Conservation (phyloP, 2,329 filamentous ascomycete genomes). For the Pseudogymnoascus pannorum region DNA sequence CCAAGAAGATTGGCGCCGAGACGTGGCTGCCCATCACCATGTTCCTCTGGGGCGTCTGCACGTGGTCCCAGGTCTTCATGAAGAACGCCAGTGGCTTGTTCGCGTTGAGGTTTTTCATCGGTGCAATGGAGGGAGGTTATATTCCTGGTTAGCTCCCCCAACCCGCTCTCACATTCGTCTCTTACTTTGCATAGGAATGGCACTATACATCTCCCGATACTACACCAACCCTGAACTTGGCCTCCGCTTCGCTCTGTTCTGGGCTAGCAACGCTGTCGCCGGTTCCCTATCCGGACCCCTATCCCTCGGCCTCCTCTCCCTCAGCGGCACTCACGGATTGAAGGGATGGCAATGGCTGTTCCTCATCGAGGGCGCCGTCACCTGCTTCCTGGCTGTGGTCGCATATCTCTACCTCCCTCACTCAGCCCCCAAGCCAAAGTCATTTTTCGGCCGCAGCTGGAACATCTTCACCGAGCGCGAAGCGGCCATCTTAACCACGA, state of each 20-base stretch:
- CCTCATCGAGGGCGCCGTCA: slow-evolving; percentile 9
- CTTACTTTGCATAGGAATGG: slow-evolving; percentile 2
- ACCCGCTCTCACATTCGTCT: not conserved
- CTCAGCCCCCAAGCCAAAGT: slow-evolving; percentile 20
- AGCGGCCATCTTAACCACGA: slow-evolving; percentile 13
- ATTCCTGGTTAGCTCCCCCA: not conserved
- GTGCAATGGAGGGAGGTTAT: slow-evolving; percentile 11
- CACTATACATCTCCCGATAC: slow-evolving; percentile 23
- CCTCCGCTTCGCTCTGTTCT: slow-evolving; percentile 11
- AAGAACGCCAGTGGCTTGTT: slow-evolving; percentile 4
- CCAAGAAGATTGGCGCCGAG: slow-evolving; percentile 25
- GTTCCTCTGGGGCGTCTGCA: slow-evolving; percentile 11
- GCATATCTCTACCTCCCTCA: slow-evolving; percentile 23
- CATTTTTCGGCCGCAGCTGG: slow-evolving; percentile 5
- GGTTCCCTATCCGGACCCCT: slow-evolving; percentile 5
- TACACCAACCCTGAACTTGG: slow-evolving; percentile 24
- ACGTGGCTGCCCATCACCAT: slow-evolving; percentile 29
- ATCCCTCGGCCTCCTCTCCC: slow-evolving; percentile 8
- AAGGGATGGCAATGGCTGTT: slow-evolving; percentile 13
- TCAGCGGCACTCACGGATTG: slow-evolving; percentile 6
- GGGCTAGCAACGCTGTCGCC: slow-evolving; percentile 10
- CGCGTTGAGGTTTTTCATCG: slow-evolving; percentile 9
- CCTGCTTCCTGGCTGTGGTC: slow-evolving; percentile 4
- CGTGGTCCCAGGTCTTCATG: slow-evolving; percentile 12
- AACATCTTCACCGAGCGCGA: slow-evolving; percentile 17